These are phyloP conservation scores for Endocladia muricata DNA, from an alignment of 31 red algal species.

Conservation along the genomic window DNA sequence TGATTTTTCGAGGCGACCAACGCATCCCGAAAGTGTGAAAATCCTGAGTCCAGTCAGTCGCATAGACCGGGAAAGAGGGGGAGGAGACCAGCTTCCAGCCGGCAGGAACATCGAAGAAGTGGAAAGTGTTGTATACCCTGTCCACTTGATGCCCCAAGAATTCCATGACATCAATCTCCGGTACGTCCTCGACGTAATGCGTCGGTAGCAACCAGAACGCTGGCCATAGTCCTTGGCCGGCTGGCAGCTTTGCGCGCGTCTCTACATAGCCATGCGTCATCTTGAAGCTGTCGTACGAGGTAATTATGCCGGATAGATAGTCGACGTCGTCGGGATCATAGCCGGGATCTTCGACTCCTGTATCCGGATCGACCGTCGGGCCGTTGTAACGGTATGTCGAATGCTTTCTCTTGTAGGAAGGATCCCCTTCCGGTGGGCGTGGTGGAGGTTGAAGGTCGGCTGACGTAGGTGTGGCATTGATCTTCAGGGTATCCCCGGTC, in stretches of 20 bases:
- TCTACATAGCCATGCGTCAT: not conserved
- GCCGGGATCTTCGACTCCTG: too few relatives aligned
- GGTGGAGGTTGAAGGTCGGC: too few relatives aligned
- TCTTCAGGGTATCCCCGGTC: too few relatives aligned
- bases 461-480: too few relatives aligned
- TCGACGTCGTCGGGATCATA: not conserved
- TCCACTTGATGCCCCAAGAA: not conserved
- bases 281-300: conserved; percentile 1
- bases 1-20: too few relatives aligned
- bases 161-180: conserved; percentile 5
- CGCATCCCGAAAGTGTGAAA: too few relatives aligned
- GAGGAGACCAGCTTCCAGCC: too few relatives aligned
- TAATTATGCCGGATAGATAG: not conserved
- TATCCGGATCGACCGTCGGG: too few relatives aligned
- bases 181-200: not conserved
- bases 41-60: too few relatives aligned
- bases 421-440: too few relatives aligned
- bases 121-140: not conserved
- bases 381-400: conserved; percentile 1
- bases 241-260: not conserved
- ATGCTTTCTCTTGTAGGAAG: too few relatives aligned
- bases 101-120: not conserved
- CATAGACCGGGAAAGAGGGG: too few relatives aligned
- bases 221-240: not conserved
- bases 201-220: not conserved